Evolutionary conservation across 495 filamentous ascomycete species (phyloP), one percentile per base, ranked within the genome.

Genomic region (Penicillium coffeae): DNA sequence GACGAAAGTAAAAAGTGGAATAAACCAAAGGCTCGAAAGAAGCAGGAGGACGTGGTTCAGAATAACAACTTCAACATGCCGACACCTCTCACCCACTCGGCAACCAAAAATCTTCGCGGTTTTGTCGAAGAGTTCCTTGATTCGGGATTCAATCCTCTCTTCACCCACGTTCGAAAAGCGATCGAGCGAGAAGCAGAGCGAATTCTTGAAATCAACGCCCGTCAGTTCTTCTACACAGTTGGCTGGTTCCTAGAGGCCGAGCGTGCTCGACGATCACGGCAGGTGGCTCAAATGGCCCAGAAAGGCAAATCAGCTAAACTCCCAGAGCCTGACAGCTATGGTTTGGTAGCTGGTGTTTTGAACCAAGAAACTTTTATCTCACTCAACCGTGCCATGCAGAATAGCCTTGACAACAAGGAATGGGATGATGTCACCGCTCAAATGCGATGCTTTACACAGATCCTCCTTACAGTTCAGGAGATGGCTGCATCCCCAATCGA

Each of bases 111-210:
- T 50, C 73, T 99, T 1, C 78, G 86, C 22, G 71, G 66, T 4
- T 99, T 99, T 52, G 87, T 96, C 1, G 89, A 94, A 56, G 89
- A 96, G 42, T 96, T 99, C 56, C 68, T 99, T 3, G 94, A 99
- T 64, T 90, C 92, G 0, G 83, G 90, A 0, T 99, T 99, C 71
- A 97, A 97, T 57, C 91, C 94, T 21, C 77, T 99, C 0, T 95
- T 97, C 58, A 75, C 76, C 14, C 86, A 95, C 58, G 72, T 96
- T 14, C 82, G 91, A 27, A 90, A 86, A 62, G 89, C 89, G 7
- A 86, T 99, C 48, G 93, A 97, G 56, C 81, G 91, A 3, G 91
- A 97, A 66, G 86, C 87, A 1, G 82, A 90, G n/a, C 82, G 95
- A 47, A 77, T 97, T 0, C 64, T 90, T 0, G 76, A 83, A 34